Conservation (phyloP, 345 rosid species). For the Streptanthus diversifolius region DNA sequence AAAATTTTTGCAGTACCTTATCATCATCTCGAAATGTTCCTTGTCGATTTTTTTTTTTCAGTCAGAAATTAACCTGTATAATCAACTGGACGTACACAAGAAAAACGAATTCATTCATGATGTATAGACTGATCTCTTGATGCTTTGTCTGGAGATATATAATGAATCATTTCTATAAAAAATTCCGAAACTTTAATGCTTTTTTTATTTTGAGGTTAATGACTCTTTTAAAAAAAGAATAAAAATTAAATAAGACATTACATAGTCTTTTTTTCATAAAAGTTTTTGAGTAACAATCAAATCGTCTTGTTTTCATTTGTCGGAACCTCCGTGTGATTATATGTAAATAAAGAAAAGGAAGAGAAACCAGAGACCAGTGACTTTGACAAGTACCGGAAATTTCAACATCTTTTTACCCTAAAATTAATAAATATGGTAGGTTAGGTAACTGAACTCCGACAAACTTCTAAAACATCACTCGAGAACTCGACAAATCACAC, state of each 20-base stretch:
- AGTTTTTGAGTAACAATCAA: background rate
- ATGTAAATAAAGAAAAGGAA: too few relatives aligned
- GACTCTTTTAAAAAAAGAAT: background rate
- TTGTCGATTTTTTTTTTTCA: background rate
- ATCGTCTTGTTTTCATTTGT: background rate
- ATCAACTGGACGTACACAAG: background rate
- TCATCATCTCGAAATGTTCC: background rate
- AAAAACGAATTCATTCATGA: background rate
- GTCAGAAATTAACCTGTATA: background rate
- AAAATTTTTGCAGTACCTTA: conserved; percentile 16
- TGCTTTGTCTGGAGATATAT: background rate
- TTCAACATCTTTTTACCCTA: conserved; percentile 10
- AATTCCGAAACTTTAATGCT: too few relatives aligned
- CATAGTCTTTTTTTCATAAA: background rate
- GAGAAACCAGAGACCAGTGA: background rate
- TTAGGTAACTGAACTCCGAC: conserved; percentile 12
- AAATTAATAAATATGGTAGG: background rate
- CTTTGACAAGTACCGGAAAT: conserved; percentile 27
- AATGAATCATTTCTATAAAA: too few relatives aligned
- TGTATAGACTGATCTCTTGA: background rate
- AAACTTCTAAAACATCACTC: conserved; percentile 9
- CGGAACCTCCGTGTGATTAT: background rate
- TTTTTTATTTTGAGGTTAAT: too few relatives aligned
- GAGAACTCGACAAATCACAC: conserved; percentile 23
- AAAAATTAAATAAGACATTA: background rate